Evolutionary conservation across 164 flowering plant genomes (phyloP).

Genomic region (Chimonanthus praecox): DNA sequence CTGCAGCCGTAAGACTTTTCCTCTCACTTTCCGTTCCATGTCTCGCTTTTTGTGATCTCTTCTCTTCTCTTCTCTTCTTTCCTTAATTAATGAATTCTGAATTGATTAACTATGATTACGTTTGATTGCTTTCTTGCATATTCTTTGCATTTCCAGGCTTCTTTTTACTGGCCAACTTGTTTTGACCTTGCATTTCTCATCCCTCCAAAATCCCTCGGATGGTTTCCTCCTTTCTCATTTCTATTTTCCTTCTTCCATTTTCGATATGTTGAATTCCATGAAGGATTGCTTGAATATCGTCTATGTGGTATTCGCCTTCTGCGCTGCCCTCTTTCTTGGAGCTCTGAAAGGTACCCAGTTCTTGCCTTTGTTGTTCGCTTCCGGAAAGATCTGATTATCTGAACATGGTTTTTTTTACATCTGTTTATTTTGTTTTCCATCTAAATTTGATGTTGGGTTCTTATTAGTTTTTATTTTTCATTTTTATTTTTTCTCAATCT

Average conservation of each 20-base stretch:
- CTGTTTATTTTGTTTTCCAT: neutral
- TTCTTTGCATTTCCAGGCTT: neutral
- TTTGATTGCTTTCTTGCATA: neutral
- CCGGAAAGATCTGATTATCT: constrained; percentile 5
- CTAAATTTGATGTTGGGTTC: constrained; percentile 1
- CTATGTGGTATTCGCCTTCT: constrained; percentile 68
- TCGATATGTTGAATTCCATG: constrained; percentile 7
- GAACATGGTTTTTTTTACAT: neutral
- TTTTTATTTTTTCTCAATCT: neutral
- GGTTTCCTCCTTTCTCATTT: neutral
- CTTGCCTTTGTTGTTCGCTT: neutral
- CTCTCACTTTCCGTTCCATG: too few relatives aligned
- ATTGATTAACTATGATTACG: neutral
- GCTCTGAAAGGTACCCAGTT: constrained; percentile 62
- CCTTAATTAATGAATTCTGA: too few relatives aligned
- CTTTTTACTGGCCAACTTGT: neutral
- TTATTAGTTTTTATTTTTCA: neutral
- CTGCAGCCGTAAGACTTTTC: too few relatives aligned
- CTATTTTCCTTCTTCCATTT: neutral
- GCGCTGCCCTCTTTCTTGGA: constrained; percentile 64
- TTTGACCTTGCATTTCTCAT: neutral
- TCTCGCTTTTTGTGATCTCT: too few relatives aligned
- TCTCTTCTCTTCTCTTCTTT: too few relatives aligned
- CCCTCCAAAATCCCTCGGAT: neutral
- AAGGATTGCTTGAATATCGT: constrained; percentile 32